These are phyloP conservation scores for Cordyceps farinosa DNA, from an alignment of 2,329 filamentous ascomycete species.

Conservation along the genomic window DNA sequence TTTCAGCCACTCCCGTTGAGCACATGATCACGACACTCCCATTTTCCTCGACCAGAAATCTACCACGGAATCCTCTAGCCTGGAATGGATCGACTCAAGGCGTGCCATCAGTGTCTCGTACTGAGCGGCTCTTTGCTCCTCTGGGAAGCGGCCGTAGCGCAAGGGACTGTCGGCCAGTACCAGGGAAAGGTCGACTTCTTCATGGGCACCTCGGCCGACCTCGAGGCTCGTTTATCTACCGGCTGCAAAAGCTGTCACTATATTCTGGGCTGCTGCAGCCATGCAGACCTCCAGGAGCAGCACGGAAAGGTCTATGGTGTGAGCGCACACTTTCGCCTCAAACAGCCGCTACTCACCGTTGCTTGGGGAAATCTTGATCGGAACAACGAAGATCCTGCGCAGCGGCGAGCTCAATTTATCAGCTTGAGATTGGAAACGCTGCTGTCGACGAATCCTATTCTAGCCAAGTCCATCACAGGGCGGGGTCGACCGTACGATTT, in stretches of 20 bases:
- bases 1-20: not conserved
- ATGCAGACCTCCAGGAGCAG: not conserved
- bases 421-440: not conserved
- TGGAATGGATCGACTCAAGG: not conserved
- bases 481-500: conserved; percentile 13
- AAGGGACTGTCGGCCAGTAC: not conserved
- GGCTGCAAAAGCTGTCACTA: conserved; percentile 13
- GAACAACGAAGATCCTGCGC: conserved; percentile 3
- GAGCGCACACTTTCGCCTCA: conserved; percentile 11
- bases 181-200: conserved; percentile 6
- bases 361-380: conserved; percentile 4
- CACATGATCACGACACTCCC: not conserved
- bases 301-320: conserved; percentile 5
- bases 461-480: not conserved
- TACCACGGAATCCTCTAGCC: no score
- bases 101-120: not conserved
- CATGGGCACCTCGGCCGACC: conserved; percentile 10
- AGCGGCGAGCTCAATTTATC: not conserved
- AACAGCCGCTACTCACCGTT: conserved; percentile 11
- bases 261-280: not conserved
- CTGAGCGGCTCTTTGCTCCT: conserved; percentile 5
- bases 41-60: not conserved
- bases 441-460: conserved; percentile 8
- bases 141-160: conserved; percentile 4
- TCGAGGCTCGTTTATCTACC: not conserved